These are phyloP conservation scores for Zea luxurians DNA, from an alignment of 176 grass and related monocot genomes.

Conservation along the genomic window DNA sequence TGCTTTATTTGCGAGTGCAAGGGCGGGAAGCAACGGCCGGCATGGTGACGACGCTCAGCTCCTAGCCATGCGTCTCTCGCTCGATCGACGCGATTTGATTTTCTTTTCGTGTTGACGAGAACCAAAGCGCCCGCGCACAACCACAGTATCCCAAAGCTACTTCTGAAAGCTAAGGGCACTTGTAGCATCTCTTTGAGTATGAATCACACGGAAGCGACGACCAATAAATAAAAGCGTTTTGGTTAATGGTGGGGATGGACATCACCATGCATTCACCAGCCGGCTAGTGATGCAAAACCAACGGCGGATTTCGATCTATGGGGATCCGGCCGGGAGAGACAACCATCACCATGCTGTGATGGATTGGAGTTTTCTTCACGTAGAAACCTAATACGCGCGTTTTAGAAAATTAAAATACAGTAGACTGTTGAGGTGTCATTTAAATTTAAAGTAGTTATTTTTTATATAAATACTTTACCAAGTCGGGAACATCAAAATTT, in stretches of 20 bases:
- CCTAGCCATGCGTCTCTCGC: not conserved
- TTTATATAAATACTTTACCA: no score
- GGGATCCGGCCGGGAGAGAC: not conserved
- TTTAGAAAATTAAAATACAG: not conserved
- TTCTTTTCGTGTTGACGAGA: slow-evolving; percentile 8
- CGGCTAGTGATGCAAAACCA: not conserved
- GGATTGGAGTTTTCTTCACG: not conserved
- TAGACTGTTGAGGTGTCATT: no score
- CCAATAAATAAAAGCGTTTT: not conserved
- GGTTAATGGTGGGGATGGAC: not conserved
- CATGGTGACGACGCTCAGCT: not conserved
- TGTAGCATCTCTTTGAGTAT: not conserved
- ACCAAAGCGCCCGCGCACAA: not conserved
- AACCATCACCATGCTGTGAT: not conserved
- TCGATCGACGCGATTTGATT: not conserved
- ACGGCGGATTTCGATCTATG: not conserved
- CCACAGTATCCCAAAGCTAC: not conserved
- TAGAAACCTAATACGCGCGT: not conserved
- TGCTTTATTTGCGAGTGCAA: not conserved
- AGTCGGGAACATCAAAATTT: no score
- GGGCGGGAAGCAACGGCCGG: slow-evolving; percentile 5
- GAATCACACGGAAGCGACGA: slow-evolving; percentile 6
- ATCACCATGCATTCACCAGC: slow-evolving; percentile 4
- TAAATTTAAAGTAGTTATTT: no score
- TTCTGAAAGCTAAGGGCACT: not conserved